Percentiles rank a stretch among this genome's conserved stretches.
Evolutionary conservation across 495 filamentous ascomycete species (phyloP).

Genomic region (Lasiosphaeria miniovina): DNA sequence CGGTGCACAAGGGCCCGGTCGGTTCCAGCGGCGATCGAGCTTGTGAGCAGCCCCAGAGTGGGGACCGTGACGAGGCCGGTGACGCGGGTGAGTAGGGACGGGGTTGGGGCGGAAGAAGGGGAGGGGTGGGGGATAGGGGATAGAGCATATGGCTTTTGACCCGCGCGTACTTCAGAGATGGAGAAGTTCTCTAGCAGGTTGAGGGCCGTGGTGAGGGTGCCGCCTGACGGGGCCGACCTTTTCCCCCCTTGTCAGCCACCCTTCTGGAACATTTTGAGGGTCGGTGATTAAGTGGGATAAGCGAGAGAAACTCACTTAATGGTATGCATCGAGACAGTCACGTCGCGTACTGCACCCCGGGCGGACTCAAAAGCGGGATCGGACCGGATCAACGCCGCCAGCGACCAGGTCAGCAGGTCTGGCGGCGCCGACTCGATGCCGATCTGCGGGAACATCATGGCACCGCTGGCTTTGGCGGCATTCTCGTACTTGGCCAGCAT

Average conservation of each 20-base stretch:
- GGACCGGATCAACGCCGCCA: constrained; percentile 63
- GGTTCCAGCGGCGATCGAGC: constrained; percentile 52
- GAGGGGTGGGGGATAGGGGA: constrained; percentile 59
- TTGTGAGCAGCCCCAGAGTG: constrained; percentile 66
- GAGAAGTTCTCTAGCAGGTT: constrained; percentile 61
- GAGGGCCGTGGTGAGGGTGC: constrained; percentile 65
- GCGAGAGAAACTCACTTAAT: constrained; percentile 47
- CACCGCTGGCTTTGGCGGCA: constrained; percentile 67
- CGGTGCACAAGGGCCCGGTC: constrained; percentile 71
- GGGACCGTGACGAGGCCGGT: constrained; percentile 61
- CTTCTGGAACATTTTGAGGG: neutral
- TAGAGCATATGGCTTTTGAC: constrained; percentile 61
- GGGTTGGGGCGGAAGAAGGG: constrained; percentile 34
- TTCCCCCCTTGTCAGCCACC: neutral
- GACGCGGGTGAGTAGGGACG: constrained; percentile 41
- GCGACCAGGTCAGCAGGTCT: constrained; percentile 71
- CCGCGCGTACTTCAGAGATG: constrained; percentile 51
- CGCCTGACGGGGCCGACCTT: constrained; percentile 64
- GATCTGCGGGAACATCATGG: constrained; percentile 82
- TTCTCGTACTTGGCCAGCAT: constrained; percentile 82
- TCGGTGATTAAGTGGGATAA: neutral
- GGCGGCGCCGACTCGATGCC: constrained; percentile 84
- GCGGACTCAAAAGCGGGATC: constrained; percentile 49
- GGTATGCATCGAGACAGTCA: constrained; percentile 60
- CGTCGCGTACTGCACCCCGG: constrained; percentile 34